Evolutionary conservation across 352 stramenopile genomes (phyloP).

Genomic region (Thraustochytrium sp.): DNA sequence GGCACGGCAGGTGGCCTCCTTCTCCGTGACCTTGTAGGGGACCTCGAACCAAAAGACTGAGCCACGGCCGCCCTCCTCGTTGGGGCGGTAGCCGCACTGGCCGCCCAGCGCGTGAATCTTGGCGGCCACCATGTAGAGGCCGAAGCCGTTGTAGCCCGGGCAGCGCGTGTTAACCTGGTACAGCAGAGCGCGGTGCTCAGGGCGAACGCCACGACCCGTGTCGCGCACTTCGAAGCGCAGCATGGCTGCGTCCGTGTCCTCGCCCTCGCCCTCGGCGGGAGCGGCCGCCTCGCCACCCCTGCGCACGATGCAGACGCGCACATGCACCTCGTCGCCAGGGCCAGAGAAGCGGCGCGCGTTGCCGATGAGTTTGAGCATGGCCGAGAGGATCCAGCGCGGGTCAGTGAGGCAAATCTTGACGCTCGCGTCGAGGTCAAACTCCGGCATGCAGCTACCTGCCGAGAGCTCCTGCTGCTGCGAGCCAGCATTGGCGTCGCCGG

Average conservation of each 20-base stretch:
- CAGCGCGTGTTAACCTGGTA: background rate
- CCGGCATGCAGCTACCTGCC: background rate
- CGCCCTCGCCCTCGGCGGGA: background rate
- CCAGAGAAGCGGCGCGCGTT: slow-evolving; percentile 23
- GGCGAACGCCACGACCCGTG: background rate
- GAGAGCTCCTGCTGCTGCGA: background rate
- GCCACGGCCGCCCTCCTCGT: background rate
- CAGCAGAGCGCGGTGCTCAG: background rate
- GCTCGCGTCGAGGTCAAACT: background rate
- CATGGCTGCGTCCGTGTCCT: background rate
- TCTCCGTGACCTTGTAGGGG: slow-evolving; percentile 1
- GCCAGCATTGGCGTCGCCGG: background rate
- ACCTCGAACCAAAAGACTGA: slow-evolving; percentile 37
- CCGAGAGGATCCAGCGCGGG: background rate
- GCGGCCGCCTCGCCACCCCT: too few relatives aligned
- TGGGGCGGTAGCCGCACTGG: slow-evolving; percentile 19
- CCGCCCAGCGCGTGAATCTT: background rate
- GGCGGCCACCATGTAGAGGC: background rate
- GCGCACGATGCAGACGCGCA: background rate
- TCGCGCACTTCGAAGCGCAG: slow-evolving; percentile 29
- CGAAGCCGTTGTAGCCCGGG: background rate
- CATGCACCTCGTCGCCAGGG: background rate
- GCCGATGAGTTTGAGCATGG: background rate
- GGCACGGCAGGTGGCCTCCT: background rate
- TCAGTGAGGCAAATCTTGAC: slow-evolving; percentile 10